Base-by-base conservation (phyloP, 2,329 filamentous ascomycete species). In the Monilinia laxa region DNA sequence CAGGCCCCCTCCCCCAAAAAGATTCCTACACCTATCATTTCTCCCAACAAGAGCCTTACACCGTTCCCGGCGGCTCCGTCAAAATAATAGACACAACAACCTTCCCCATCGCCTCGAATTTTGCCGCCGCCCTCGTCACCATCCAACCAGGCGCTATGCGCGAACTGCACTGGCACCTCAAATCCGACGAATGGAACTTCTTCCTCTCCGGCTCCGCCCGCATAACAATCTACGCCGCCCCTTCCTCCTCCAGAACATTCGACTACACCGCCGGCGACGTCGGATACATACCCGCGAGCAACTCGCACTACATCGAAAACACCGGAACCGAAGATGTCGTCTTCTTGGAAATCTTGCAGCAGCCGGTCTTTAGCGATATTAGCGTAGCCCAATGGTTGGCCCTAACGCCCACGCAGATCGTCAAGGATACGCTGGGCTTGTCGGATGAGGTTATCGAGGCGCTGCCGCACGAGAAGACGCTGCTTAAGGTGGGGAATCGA, bases 111-210 rank as follows among this genome's bases (percentile, higher is more conserved):
- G 83, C 86, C 0, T 75, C 73, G 14, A 80, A 79, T 65, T 86
- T 88, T 74, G 83, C 85, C 4, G 81, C 82, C 0, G 85, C 84
- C 0, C 78, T 87, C 1, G 83, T 88, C 12, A 84, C 82, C 2
- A 78, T 88, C 42, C 78, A 86, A 71, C 85, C 86, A 0, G 86
- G 86, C n/a, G 85, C 85, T 1, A 85, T 88, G 83, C 82, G 86
- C 28, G 86, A 88, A 73, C 77, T 89, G 54, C 86, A 88, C 77
- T 88, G 86, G 85, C 85, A 88, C 76, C 83, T 83, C 38, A 65
- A 62, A 12, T 62, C 55, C 16, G 66, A 62, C 55, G 66, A 67
- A 23, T 67, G 65, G 60, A 64, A 64, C 18, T 67, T 54, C 53
- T 67, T 67, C 45, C 42, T 67, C 6, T 35, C 55, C 12, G 66